Evolutionary conservation across 768 basidiomycete species (phyloP), one percentile per base, ranked within the genome.

Genomic region (Panaeolus cyanescens): DNA sequence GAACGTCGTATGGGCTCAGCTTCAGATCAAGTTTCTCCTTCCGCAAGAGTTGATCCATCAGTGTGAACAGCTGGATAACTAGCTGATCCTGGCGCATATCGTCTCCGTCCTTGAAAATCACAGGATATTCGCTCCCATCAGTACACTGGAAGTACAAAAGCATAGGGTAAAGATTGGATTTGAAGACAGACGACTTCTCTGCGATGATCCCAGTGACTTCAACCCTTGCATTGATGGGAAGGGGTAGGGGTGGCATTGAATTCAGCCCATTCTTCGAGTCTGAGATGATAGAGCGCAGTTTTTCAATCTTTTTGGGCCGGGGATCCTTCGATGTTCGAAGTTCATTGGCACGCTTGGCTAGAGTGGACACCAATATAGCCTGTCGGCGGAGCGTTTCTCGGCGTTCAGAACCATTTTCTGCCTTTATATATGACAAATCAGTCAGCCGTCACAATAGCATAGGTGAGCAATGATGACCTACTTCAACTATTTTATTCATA

Each of bases 71-170:
- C 74, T 99, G 97, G 55, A 99, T 91, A 28, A 99, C 96, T 34
- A 99, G 86, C 73, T 99, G 97, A 71, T 99, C 97, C 74, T 99
- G 97, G 20, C 97, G 89, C 83, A 99, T 90, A 71, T 99, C 97
- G 71, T 99, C 97, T 13, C 97, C 97, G 66, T 98, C 96, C 75
- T 99, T 99, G 83, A 99, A 98, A 62, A 99, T 99, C 56, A 98
- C 85, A 0, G 96, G 92, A 73, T 91, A 99, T 70, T 95, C 92
- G 15, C 87, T 83, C 9, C 92, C 89, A 59, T 93, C 91, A 9
- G 87, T 80, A 66, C 92, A 91, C 67, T 93, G 89, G 74, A 99
- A 96, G 73, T 91, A 94, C 17, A 99, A 80, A 19, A 96, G 81
- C 56, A 99, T 82, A 0, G 97, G 97, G 68, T 88, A 94, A 58